Base-by-base conservation (phyloP, 768 basidiomycete species). In the Xerocomus potaroensis region DNA sequence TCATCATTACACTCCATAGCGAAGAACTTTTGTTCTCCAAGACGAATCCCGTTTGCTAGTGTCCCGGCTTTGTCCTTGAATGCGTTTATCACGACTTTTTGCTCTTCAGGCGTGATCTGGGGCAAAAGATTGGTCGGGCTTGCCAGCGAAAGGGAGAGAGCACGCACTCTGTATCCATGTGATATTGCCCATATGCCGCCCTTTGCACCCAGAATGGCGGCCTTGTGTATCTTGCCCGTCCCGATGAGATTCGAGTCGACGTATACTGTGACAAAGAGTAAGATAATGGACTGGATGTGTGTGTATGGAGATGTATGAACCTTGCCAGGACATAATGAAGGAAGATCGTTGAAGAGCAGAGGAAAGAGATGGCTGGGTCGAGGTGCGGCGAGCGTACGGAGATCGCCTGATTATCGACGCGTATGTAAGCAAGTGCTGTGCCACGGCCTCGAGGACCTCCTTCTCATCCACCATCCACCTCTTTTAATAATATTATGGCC, bases 221-320 rank as follows among this genome's bases (percentile, higher is more conserved):
- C 93, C 63, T 72, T 77, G 7, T 70, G 14, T 57, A 95, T 69
- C 71, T 81, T 91, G 60, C 79, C 79, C 48, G 65, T 81, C 11
- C 81, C 87, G 50, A 94, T 56, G 50, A 95, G 83, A 66, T 90
- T 84, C 56, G 67, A 67, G 65, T 93, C 88, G 66, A 92, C 87
- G 68, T 91, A 92, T 34, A 66, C 91, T 93, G 50, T 8, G 16
- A 8, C 8, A 68, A 82, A 55, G 86, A 83, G 5, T 50, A 32
- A 50, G 47, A 50, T 8, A 4, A 22, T 15, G 18, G 22, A 14
- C 8, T 0, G 5, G 8, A 2, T n/a, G 10, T 4, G 8, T 1
- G 32, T 26, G 1, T 8, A 18, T 10, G 23, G 33, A 14, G 19
- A 23, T 6, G 35, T 60, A 88, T 84, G 29, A 50, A 87, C 84